A percentile compares a stretch with the other conserved stretches of the same genome.
Conservation (phyloP, 257 asterid genomes). For the Cynanchum wilfordii region DNA sequence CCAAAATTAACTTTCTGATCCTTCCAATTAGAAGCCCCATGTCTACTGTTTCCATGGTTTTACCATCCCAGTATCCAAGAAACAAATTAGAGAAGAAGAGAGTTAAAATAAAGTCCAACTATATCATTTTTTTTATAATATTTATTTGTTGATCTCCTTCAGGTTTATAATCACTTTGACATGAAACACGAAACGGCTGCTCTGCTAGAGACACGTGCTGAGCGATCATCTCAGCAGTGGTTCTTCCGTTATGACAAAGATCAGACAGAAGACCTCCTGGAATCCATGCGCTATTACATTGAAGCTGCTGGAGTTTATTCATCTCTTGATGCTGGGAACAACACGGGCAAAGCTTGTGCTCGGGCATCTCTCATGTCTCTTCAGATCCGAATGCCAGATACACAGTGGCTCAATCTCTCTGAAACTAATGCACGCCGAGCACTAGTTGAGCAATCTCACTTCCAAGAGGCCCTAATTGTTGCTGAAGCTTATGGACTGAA, state of each 20-base stretch:
- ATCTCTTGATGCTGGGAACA: slow-evolving; percentile 90
- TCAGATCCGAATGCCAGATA: slow-evolving; percentile 96
- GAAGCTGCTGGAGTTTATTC: slow-evolving; percentile 97
- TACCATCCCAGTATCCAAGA: not conserved
- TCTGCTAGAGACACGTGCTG: slow-evolving; percentile 77
- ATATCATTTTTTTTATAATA: slow-evolving; percentile 8
- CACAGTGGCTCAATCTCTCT: slow-evolving; percentile 75
- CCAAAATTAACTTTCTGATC: not conserved
- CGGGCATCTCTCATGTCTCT: slow-evolving; percentile 94
- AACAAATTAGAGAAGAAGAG: not conserved
- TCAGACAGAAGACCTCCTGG: slow-evolving; percentile 82
- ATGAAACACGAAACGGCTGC: slow-evolving; percentile 94
- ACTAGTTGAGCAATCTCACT: slow-evolving; percentile 81
- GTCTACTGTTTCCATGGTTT: not conserved
- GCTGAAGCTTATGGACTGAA: slow-evolving; percentile 97
- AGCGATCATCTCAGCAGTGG: slow-evolving; percentile 65
- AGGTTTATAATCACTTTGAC: slow-evolving; percentile 94
- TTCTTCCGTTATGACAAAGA: slow-evolving; percentile 66
- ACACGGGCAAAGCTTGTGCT: slow-evolving; percentile 77
- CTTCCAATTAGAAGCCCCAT: not conserved
- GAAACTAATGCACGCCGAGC: slow-evolving; percentile 87
- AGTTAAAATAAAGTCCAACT: not conserved
- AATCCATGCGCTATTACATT: slow-evolving; percentile 75
- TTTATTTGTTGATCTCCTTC: slow-evolving; percentile 20
- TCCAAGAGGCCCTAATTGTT: slow-evolving; percentile 90